Evolutionary conservation across 1,139 yeast species (phyloP), one percentile per base, ranked within the genome.

Genomic region (Geotrichum bryndzae): DNA sequence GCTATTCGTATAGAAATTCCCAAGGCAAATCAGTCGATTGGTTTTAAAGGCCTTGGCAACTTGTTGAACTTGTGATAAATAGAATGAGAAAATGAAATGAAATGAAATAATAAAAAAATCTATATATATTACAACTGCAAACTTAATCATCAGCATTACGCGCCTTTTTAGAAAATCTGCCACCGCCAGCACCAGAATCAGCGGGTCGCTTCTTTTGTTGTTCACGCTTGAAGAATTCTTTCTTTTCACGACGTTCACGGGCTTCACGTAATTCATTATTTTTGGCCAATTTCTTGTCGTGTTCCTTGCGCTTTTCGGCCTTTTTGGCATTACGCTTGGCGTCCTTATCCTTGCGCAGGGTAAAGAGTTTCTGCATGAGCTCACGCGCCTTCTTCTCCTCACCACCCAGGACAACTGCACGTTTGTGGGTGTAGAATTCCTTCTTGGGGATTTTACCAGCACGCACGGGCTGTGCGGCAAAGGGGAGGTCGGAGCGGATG

Each of bases 301-400:
- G 84, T 64, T 86, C 94, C 67, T 82, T 83, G 71, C 90, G 86
- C 75, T 90, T 87, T 57, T 85, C 95, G 57, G 80, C 83, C 76
- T 90, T 90, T 79, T 90, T 91, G 45, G 83, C 79, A 69, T 79
- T 82, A 67, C 87, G 84, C 83, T 88, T 91, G 58, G 84, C 82
- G 51, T 90, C 97, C 78, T 94, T 94, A 63, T 88, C 96, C 70
- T 86, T 89, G 69, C 90, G 84, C 60, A 95, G 79, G 0, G 97
- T 90, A 68, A 88, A 84, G 61, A 94, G 86, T 77, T 90, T 90
- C 74, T 88, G 95, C 82, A 94, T 84, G 76, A 94, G 82, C 53
- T 90, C 88, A 68, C 98, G 84, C 27, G 96, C 94, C 78, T 90
- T 89, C 86, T 90, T 90, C 74, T 92, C 98, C 64, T 91, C 97